Percentiles rank a stretch among this genome's conserved stretches.
These are phyloP conservation scores for Rubia balearica DNA, from an alignment of 305 asterid genomes.

Conservation along the genomic window DNA sequence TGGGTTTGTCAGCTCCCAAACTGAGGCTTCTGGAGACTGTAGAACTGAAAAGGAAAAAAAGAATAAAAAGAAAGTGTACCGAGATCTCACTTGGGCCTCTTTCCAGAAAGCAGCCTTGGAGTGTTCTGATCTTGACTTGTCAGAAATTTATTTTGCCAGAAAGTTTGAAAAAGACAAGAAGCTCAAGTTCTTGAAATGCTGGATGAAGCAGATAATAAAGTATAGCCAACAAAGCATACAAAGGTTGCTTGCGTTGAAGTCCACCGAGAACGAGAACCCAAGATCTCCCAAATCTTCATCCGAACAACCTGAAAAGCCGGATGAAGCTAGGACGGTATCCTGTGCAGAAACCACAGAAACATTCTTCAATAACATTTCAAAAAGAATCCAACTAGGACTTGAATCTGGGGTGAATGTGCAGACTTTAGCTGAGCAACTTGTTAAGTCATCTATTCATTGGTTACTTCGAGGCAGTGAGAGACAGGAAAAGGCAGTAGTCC, in stretches of 20 bases:
- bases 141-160: conserved; percentile 47
- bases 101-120: conserved; percentile 54
- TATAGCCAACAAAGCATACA: conserved; percentile 24
- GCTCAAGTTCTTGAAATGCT: conserved; percentile 79
- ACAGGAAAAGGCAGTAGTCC: conserved; percentile 27
- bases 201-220: conserved; percentile 71
- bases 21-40: conserved; percentile 46
- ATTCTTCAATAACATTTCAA: conserved; percentile 47
- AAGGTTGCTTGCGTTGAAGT: conserved; percentile 26
- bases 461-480: conserved; percentile 30
- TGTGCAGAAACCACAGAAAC: conserved; percentile 41
- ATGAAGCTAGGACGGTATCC: conserved; percentile 31
- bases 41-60: conserved; percentile 45
- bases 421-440: conserved; percentile 64
- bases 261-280: conserved; percentile 27
- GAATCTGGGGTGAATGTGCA: conserved; percentile 78
- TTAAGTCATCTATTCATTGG: conserved; percentile 57
- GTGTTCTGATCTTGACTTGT: conserved; percentile 61
- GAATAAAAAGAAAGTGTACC: conserved; percentile 33
- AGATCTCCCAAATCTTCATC: conserved; percentile 27
- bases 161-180: conserved; percentile 47
- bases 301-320: conserved; percentile 39
- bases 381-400: conserved; percentile 55
- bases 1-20: conserved; percentile 45
- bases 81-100: conserved; percentile 66